Evolutionary conservation across 805 yeast genomes (phyloP).

Genomic region (Candida silvatica): DNA sequence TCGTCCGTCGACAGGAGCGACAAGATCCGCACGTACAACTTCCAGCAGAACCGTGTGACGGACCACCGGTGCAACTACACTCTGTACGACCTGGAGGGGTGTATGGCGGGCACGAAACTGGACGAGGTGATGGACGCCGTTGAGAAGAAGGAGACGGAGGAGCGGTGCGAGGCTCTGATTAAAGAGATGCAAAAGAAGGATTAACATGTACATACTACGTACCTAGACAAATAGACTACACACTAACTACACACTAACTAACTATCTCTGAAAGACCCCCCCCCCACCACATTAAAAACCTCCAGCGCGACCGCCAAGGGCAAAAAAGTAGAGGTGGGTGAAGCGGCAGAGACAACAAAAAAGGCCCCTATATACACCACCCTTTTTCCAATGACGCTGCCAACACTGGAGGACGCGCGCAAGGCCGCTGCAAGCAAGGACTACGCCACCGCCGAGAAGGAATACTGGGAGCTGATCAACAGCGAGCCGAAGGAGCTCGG

Average conservation of each 20-base stretch:
- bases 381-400: conserved; percentile 23
- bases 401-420: conserved; percentile 51
- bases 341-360: too few species aligned
- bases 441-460: conserved; percentile 47
- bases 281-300: too few species aligned
- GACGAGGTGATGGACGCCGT: conserved; percentile 50
- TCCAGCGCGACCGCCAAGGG: too few species aligned
- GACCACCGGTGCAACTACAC: conserved; percentile 87
- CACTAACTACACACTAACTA: not conserved
- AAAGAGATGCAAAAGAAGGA: conserved; percentile 11
- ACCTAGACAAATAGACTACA: not conserved
- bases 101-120: conserved; percentile 50
- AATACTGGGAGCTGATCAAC: conserved; percentile 43
- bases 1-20: conserved; percentile 85
- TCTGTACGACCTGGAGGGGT: conserved; percentile 64
- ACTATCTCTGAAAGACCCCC: too few species aligned
- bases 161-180: conserved; percentile 32
- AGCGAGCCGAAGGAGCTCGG: conserved; percentile 9
- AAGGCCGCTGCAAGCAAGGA: conserved; percentile 42
- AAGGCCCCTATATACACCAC: too few species aligned
- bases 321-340: too few species aligned
- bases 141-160: conserved; percentile 35
- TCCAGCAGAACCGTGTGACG: conserved; percentile 84
- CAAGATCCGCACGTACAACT: conserved; percentile 89
- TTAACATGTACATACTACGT: too few species aligned